Conservation (phyloP, 768 basidiomycete species). For the Psilocybe sp. region DNA sequence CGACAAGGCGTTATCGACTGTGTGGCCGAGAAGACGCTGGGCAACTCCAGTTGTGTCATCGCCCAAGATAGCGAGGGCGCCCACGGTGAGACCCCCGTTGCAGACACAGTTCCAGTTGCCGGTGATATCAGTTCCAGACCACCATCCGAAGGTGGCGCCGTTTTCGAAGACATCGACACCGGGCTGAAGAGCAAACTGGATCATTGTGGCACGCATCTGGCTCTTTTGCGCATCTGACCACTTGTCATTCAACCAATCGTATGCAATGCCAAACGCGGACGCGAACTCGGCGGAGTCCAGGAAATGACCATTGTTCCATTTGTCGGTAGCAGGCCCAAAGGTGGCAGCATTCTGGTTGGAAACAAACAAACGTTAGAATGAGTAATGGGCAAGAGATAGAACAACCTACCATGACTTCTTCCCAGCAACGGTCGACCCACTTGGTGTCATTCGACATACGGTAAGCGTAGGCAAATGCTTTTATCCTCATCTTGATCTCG, state of each 20-base stretch:
- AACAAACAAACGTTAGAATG: not conserved
- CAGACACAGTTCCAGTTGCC: slow-evolving; percentile 99
- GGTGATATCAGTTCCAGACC: slow-evolving; percentile 55
- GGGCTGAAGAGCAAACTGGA: slow-evolving; percentile 71
- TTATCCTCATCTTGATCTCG: slow-evolving; percentile 85
- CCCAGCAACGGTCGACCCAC: slow-evolving; percentile 86
- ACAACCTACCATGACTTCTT: slow-evolving; percentile 70
- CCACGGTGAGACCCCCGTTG: slow-evolving; percentile 88
- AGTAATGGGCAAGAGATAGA: not conserved
- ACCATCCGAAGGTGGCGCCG: slow-evolving; percentile 63
- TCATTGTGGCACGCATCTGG: slow-evolving; percentile 67
- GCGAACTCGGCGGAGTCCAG: slow-evolving; percentile 90
- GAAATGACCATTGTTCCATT: slow-evolving; percentile 91
- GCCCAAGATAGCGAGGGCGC: slow-evolving; percentile 83
- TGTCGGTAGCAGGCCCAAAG: slow-evolving; percentile 65
- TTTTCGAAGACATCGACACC: slow-evolving; percentile 56
- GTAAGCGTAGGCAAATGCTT: slow-evolving; percentile 90
- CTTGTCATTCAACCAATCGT: slow-evolving; percentile 92
- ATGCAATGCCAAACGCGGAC: slow-evolving; percentile 87
- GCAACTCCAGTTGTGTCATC: slow-evolving; percentile 80
- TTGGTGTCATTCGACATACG: slow-evolving; percentile 88
- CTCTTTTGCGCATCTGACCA: slow-evolving; percentile 75
- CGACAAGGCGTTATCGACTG: slow-evolving; percentile 68
- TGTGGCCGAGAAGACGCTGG: slow-evolving; percentile 57
- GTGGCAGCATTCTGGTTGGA: slow-evolving; percentile 59